Evolutionary conservation across 2,329 filamentous ascomycete species (phyloP).

Genomic region (Zasmidium angulare): DNA sequence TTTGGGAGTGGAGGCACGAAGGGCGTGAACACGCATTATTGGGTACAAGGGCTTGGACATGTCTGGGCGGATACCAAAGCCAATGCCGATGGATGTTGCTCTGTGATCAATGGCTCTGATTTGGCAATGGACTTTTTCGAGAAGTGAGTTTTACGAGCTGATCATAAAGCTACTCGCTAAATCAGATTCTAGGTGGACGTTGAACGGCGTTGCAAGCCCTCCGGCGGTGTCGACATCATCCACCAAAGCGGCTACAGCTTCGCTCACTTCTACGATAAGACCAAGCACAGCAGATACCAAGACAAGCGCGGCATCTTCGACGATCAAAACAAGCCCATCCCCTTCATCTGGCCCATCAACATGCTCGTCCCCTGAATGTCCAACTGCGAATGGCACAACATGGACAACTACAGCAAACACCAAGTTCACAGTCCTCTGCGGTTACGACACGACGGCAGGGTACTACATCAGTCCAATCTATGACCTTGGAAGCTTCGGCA

Average conservation of each 20-base stretch:
- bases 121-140: background rate
- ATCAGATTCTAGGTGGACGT: background rate
- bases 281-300: background rate
- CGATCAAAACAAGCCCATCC: background rate
- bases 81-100: background rate
- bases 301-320: background rate
- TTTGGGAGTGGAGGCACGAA: background rate
- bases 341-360: background rate
- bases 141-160: slow-evolving; percentile 30
- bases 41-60: background rate
- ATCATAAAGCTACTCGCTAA: background rate
- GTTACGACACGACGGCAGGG: slow-evolving; percentile 2
- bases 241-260: background rate
- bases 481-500: slow-evolving; percentile 3
- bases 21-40: slow-evolving; percentile 2
- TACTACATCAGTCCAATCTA: background rate
- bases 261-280: slow-evolving; percentile 35
- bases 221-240: background rate
- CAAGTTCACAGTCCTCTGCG: slow-evolving; percentile 2
- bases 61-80: background rate
- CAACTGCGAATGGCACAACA: background rate
- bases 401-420: slow-evolving; percentile 1
- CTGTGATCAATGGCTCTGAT: background rate
- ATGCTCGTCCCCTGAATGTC: slow-evolving; percentile 1
- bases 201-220: background rate